Percentiles rank a stretch among this genome's conserved stretches.
These are phyloP conservation scores for Aspergillus japonicus DNA, from an alignment of 2,329 filamentous ascomycete species.

Conservation along the genomic window DNA sequence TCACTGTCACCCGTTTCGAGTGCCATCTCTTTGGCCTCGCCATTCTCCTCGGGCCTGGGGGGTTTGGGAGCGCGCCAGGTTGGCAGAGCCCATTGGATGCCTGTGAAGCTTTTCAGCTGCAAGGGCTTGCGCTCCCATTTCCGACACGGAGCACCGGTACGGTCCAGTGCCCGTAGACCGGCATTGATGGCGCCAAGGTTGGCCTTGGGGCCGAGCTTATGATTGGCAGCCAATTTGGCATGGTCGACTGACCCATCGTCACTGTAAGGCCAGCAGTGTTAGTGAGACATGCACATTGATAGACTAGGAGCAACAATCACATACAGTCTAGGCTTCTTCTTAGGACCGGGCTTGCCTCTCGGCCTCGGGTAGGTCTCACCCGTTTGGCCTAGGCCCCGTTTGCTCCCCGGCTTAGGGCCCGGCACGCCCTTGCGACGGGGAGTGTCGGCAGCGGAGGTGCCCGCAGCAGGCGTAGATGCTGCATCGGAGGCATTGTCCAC, in stretches of 20 bases:
- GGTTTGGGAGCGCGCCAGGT: constrained; percentile 68
- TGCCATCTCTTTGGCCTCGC: constrained; percentile 57
- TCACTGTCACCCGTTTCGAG: constrained; percentile 57
- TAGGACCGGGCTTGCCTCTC: constrained; percentile 86
- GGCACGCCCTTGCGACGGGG: constrained; percentile 75
- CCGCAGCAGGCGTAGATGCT: constrained; percentile 41
- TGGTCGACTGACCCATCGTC: constrained; percentile 52
- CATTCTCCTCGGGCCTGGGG: constrained; percentile 54
- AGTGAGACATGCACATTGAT: background rate
- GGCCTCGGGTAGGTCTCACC: constrained; percentile 66
- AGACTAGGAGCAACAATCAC: constrained; percentile 40
- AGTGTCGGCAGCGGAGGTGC: constrained; percentile 43
- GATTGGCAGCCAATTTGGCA: constrained; percentile 44
- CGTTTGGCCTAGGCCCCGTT: constrained; percentile 55
- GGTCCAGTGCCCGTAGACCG: constrained; percentile 87
- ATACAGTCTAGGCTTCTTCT: constrained; percentile 94
- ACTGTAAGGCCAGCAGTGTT: constrained; percentile 30
- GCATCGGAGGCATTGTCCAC: constrained; percentile 44
- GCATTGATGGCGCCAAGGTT: constrained; percentile 98
- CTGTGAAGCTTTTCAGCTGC: constrained; percentile 87
- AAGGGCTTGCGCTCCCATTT: constrained; percentile 86
- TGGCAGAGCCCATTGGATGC: constrained; percentile 74
- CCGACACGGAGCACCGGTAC: constrained; percentile 85
- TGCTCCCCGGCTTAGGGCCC: constrained; percentile 64
- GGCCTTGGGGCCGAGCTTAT: constrained; percentile 92